A percentile compares a stretch with the other conserved stretches of the same genome.
Conservation (phyloP, 75 land plant genomes). For the Chamaecyparis obtusa region DNA sequence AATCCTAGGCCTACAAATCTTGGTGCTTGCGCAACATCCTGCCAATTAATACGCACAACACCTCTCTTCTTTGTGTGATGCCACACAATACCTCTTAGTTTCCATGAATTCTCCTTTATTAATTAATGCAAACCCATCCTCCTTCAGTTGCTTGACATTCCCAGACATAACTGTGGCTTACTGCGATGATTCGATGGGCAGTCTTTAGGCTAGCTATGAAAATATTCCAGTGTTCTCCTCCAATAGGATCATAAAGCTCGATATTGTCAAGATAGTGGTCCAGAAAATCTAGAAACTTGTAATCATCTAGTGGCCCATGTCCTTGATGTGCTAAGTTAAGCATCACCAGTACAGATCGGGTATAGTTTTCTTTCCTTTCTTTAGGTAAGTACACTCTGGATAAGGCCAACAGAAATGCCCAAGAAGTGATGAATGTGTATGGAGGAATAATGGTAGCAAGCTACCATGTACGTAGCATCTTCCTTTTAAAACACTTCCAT, state of each 20-base stretch:
- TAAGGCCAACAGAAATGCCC: too few relatives aligned
- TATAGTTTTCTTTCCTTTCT: too few relatives aligned
- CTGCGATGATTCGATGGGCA: conserved; percentile 85
- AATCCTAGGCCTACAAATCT: too few relatives aligned
- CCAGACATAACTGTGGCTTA: conserved; percentile 92
- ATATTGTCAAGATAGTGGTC: conserved; percentile 63
- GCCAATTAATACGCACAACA: too few relatives aligned
- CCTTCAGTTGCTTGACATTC: conserved; percentile 88
- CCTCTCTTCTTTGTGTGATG: too few relatives aligned
- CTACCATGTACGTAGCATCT: too few relatives aligned
- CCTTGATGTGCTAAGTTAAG: conserved; percentile 99
- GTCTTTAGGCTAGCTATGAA: conserved; percentile 86
- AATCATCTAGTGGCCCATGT: conserved; percentile 87
- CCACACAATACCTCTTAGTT: conserved; percentile 92
- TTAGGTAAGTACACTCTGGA: too few relatives aligned
- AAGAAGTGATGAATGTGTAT: too few relatives aligned
- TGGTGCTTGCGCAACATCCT: too few relatives aligned
- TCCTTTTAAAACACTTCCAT: too few relatives aligned
- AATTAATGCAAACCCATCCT: conserved; percentile 86
- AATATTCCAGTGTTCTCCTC: conserved; percentile 89
- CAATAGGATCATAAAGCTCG: conserved; percentile 71
- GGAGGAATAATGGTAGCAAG: too few relatives aligned
- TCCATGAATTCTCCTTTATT: conserved; percentile 79
- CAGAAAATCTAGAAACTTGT: conserved; percentile 58
- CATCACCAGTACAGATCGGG: conserved; percentile 85